Evolutionary conservation across 2,329 filamentous ascomycete genomes (phyloP).

Genomic region (Cytospora chrysosperma): DNA sequence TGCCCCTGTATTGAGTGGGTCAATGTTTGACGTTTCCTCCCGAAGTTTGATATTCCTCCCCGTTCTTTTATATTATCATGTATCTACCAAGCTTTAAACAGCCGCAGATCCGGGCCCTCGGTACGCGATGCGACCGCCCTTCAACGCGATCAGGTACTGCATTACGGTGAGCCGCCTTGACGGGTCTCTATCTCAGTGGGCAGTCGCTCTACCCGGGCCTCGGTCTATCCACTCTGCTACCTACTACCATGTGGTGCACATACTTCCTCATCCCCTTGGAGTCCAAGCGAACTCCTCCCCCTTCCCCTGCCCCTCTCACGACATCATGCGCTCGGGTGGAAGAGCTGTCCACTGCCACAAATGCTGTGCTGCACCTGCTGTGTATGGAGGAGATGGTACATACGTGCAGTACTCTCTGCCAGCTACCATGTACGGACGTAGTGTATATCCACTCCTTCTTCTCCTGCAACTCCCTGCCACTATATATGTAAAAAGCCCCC

Average conservation of each 20-base stretch:
- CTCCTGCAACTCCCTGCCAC: too few relatives aligned
- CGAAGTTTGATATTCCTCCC: conserved; percentile 22
- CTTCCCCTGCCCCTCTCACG: neutral
- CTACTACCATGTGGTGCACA: too few relatives aligned
- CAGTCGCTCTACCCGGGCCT: neutral
- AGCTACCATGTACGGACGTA: too few relatives aligned
- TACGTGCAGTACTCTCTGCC: too few relatives aligned
- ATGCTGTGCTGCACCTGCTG: neutral
- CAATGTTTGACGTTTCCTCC: neutral
- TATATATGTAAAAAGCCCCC: neutral
- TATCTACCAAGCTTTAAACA: neutral
- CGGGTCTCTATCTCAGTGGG: neutral
- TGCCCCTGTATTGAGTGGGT: conserved; percentile 17
- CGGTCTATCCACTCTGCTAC: neutral
- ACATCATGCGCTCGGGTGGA: too few relatives aligned
- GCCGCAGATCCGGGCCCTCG: conserved; percentile 6
- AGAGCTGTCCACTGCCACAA: neutral
- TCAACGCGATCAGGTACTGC: too few relatives aligned
- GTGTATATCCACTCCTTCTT: too few relatives aligned
- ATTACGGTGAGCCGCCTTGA: neutral
- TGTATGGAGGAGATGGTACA: neutral
- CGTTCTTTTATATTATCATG: neutral
- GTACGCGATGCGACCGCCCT: conserved; percentile 17
- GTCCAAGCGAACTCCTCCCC: too few relatives aligned
- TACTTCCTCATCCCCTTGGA: neutral